Conservation (phyloP, 179 eudicot species). For the Drosera spatulata region DNA sequence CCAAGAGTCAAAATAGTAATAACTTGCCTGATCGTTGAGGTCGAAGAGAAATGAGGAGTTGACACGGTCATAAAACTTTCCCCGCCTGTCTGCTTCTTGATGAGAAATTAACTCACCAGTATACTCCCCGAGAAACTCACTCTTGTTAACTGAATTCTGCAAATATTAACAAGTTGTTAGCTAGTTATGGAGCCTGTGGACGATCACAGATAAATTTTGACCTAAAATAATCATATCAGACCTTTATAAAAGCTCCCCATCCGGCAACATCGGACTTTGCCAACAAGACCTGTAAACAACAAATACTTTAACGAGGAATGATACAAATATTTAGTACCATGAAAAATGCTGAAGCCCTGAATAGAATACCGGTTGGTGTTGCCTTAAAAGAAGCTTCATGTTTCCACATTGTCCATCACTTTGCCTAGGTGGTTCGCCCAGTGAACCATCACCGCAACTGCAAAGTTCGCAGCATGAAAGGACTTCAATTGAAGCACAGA, state of each 20-base stretch:
- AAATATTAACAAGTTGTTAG: conserved; percentile 9
- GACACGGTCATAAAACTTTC: conserved; percentile 83
- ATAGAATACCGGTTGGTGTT: conserved; percentile 53
- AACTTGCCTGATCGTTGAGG: conserved; percentile 83
- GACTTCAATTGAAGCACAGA: not conserved
- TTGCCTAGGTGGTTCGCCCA: conserved; percentile 81
- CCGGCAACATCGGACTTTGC: conserved; percentile 89
- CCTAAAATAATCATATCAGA: conserved; percentile 14
- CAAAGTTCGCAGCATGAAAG: conserved; percentile 3
- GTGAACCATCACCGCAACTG: conserved; percentile 89
- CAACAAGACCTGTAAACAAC: conserved; percentile 57
- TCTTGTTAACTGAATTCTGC: conserved; percentile 85
- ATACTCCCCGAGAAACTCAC: conserved; percentile 97
- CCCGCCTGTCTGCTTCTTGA: conserved; percentile 97
- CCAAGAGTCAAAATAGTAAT: no score
- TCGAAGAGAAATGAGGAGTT: conserved; percentile 95
- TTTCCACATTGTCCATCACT: conserved; percentile 98
- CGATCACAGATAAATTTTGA: not conserved
- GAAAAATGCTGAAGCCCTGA: not conserved
- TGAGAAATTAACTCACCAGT: conserved; percentile 95
- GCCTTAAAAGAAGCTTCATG: conserved; percentile 92
- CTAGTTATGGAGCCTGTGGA: conserved; percentile 4
- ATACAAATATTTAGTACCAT: not conserved
- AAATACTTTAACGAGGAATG: not conserved
- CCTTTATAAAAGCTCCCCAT: conserved; percentile 99